Base-by-base conservation (phyloP, 1,284 basidiomycete species). In the Marasmius oreades region DNA sequence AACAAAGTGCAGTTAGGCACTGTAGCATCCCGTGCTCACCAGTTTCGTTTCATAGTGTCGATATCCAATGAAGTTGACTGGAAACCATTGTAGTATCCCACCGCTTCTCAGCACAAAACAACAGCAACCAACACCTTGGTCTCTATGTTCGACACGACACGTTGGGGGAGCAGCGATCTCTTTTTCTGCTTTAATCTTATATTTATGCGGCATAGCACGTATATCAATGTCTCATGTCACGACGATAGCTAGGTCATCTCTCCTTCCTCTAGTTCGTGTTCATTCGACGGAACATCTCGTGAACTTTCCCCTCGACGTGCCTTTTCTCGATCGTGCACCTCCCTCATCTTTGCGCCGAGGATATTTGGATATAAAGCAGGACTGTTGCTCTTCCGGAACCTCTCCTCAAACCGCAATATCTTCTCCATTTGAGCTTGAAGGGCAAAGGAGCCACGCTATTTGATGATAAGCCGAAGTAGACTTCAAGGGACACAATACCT, bases 351-450 rank as follows among this genome's bases (percentile, higher is more conserved):
- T 5, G 77, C 83, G 2, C 79, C 88, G 31, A 90, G 71, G 44
- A 82, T 81, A 62, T 89, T 89, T 0, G 88, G 88, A 62, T 77
- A 89, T 37, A 85, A 63, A 0, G 81, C 84, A 3, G 77, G 74
- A 48, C 85, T 83, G 51, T 71, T 75, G 16, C 74, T 72, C 5
- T 65, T 64, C 47, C 74, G 73, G 20, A 90, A 60, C 45, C 73
- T 73, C 55, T 86, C 83, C 64, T 89, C 87, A 59, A 86, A 90
- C 1, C 75, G 73, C 16, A 76, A 69, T 42, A 91, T 85, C 68
- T 86, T 89, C 60, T 90, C 86, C 14, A 76, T 75, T 55, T 86
- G 80, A 0, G 76, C 77, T 67, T 88, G 86, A n/a, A 91, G 69
- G 67, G 90, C 85, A 63, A 91, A 91, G 0, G 76, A 71, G 33